Base-by-base conservation (phyloP, 1,284 basidiomycete genomes). In the Coniferiporia sulphurascens region DNA sequence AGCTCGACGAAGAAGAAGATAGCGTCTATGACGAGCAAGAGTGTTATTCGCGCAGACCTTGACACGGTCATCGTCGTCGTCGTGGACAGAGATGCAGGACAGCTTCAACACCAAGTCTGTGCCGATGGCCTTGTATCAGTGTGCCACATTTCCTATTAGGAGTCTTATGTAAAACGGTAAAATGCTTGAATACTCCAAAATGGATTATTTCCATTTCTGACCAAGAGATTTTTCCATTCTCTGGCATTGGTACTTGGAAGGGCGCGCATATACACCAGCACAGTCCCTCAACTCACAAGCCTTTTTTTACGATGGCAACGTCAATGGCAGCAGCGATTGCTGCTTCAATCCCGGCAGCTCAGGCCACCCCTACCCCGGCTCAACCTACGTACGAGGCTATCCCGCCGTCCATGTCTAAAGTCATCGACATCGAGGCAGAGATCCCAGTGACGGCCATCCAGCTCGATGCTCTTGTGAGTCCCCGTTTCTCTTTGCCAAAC, bases 1-100 rank as follows among this genome's bases (percentile, higher is more conserved):
- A 97, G 83, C 73, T 98, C 97, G 59, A 98, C 78, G 68, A 98
- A 85, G 76, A 99, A 96, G 79, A 99, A 99, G 55, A 87, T 52
- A 6, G 91, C 72, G 73, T 98, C 95, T 60, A 99, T 93, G 59
- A 82, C 78, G 49, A 98, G 80, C 51, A 97, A 80, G 63, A 91
- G 78, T 48, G 85, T 85, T 69, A 96, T 95, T 68, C 88, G 81
- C 6, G 87, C 76, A 48, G 88, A 83, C 64, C 91, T 84, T 65
- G 89, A 91, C 71, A 89, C 70, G 48, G 71, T 74, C 83, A 86
- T 87, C 60, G 35, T 55, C 35, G 50, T 10, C 13, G 46, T 13
- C 13, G 46, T 50, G 41, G 35, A 53, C 43, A 35, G 48, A 43
- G 59, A 21, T 38, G 46, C 13, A 15, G 36, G 44, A 5, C 15